These are phyloP conservation scores for Salix dunnii DNA, from an alignment of 345 rosid species.

Conservation along the genomic window DNA sequence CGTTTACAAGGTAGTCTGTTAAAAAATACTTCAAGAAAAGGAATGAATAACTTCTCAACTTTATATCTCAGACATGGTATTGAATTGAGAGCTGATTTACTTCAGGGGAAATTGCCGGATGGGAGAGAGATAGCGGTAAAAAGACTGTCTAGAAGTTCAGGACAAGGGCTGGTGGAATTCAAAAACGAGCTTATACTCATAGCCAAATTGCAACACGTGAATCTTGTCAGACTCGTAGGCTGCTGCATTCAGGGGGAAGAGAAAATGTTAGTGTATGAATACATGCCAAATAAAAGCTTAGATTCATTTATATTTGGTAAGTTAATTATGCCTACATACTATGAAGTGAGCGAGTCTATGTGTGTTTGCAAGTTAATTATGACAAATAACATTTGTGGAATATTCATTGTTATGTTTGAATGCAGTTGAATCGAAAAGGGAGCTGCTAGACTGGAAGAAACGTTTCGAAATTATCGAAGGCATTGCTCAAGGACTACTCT, in stretches of 20 bases:
- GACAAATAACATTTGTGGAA: background rate
- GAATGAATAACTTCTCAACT: too few species aligned
- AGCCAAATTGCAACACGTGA: constrained; percentile 20
- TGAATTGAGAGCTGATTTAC: too few species aligned
- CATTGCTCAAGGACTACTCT: constrained; percentile 10
- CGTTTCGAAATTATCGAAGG: constrained; percentile 4
- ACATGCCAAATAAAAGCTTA: constrained; percentile 23
- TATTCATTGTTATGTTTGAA: background rate
- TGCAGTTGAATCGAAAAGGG: background rate
- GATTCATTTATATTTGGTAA: constrained; percentile 21
- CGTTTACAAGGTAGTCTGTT: background rate
- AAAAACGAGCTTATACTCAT: constrained; percentile 28
- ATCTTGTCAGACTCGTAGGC: constrained; percentile 23
- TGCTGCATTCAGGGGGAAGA: constrained; percentile 19
- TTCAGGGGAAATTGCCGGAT: constrained; percentile 7
- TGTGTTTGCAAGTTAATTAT: too few species aligned
- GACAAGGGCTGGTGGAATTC: constrained; percentile 27
- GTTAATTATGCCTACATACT: background rate
- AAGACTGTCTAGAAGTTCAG: constrained; percentile 14
- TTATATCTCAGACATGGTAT: too few species aligned
- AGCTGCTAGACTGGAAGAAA: constrained; percentile 5
- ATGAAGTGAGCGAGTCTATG: too few species aligned
- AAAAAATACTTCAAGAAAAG: too few species aligned
- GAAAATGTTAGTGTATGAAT: constrained; percentile 24
- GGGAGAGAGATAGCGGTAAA: constrained; percentile 26